Percentiles rank a stretch among this genome's conserved stretches.
phyloP scores from a whole-genome alignment of 768 basidiomycete species.

The Scleroderma citrinum region DNA sequence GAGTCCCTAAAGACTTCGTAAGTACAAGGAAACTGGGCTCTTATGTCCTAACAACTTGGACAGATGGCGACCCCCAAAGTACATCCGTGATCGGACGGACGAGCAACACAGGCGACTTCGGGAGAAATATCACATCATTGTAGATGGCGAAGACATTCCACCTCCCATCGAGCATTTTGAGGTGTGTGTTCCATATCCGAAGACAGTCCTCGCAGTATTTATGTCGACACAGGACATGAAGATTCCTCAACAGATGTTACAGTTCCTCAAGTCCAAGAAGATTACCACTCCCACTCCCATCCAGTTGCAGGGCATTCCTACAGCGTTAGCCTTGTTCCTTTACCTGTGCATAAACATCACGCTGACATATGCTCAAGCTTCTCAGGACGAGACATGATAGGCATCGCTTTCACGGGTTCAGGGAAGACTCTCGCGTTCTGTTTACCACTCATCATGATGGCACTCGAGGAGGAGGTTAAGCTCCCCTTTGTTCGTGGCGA shows the following conservation, averaged over 20 bases:
- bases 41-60: neutral
- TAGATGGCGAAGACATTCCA: constrained; percentile 91
- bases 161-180: constrained; percentile 88
- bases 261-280: constrained; percentile 77
- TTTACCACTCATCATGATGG: constrained; percentile 94
- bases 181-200: constrained; percentile 34
- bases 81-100: constrained; percentile 63
- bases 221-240: constrained; percentile 81
- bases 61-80: constrained; percentile 87
- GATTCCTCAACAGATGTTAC: constrained; percentile 81
- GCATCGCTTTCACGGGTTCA: constrained; percentile 98
- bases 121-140: constrained; percentile 89
- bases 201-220: constrained; percentile 4
- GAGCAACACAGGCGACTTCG: constrained; percentile 71
- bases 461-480: constrained; percentile 88
- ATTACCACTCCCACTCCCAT: constrained; percentile 91
- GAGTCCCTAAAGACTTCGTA: constrained; percentile 82
- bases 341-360: neutral
- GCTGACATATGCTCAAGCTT: constrained; percentile 48
- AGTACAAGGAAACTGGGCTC: constrained; percentile 15
- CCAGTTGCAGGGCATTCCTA: constrained; percentile 94
- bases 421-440: constrained; percentile 99
- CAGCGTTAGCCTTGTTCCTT: constrained; percentile 56
- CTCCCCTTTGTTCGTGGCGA: constrained; percentile 89
- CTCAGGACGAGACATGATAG: constrained; percentile 94